Evolutionary conservation across 169 alveolate species (phyloP).

Genomic region (Cyclospora cayetanensis): DNA sequence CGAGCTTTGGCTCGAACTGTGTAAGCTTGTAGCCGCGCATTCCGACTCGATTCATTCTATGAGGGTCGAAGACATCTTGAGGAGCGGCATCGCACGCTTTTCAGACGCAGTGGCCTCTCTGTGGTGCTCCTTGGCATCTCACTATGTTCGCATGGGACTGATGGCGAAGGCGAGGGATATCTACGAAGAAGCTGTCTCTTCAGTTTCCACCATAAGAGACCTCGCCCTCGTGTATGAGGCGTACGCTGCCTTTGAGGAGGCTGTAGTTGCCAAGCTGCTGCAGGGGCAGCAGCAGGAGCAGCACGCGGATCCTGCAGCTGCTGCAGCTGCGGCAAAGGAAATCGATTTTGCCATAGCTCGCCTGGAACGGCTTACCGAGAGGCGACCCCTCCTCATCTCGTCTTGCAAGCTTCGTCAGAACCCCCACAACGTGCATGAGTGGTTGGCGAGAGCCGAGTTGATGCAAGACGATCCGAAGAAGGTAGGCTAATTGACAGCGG

Average conservation of each 20-base stretch:
- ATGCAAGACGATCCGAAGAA: slow-evolving; percentile 67
- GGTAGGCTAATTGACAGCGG: background rate
- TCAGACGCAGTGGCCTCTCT: slow-evolving; percentile 88
- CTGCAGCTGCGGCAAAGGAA: slow-evolving; percentile 41
- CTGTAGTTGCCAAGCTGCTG: slow-evolving; percentile 68
- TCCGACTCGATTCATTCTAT: slow-evolving; percentile 77
- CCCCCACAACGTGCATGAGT: slow-evolving; percentile 92
- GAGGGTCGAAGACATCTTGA: slow-evolving; percentile 79
- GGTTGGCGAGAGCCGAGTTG: slow-evolving; percentile 86
- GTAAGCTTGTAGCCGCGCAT: slow-evolving; percentile 84
- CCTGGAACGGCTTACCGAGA: slow-evolving; percentile 70
- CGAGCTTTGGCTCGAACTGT: slow-evolving; percentile 87
- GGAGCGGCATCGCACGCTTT: slow-evolving; percentile 85
- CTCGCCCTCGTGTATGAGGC: slow-evolving; percentile 88
- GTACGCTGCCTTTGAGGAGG: slow-evolving; percentile 76
- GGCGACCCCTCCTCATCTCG: slow-evolving; percentile 69
- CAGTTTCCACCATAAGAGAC: slow-evolving; percentile 86
- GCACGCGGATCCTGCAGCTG: background rate
- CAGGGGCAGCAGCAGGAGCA: slow-evolving; percentile 72
- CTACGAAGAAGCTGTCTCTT: slow-evolving; percentile 87
- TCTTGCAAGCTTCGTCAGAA: slow-evolving; percentile 87
- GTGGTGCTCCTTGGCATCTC: slow-evolving; percentile 89
- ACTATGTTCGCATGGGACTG: slow-evolving; percentile 80
- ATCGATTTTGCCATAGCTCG: slow-evolving; percentile 60
- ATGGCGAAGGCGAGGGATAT: slow-evolving; percentile 88